Evolutionary conservation across 2,329 filamentous ascomycete species (phyloP), one percentile per base, ranked within the genome.

Genomic region (Juglanconis sp.): DNA sequence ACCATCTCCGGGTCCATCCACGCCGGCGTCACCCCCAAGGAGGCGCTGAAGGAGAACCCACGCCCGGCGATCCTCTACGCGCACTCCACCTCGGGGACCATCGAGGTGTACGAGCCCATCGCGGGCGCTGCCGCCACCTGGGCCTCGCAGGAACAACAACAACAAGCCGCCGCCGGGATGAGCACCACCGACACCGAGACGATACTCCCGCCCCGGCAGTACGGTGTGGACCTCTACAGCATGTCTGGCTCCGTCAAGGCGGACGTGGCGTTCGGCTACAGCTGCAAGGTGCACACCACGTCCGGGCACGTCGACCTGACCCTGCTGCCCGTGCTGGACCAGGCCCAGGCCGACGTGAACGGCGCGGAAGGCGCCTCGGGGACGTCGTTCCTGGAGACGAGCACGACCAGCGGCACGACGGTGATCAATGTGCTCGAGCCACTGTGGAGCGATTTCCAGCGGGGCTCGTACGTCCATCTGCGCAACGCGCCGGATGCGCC

Each of bases 151-250:
- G 24, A 24, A 24, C 24, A 24, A 24, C 24, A 24, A 24, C 24
- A 24, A 24, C 40, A 60, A 30, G 11, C 57, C n/a, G 30, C 48
- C 35, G 48, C 47, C n/a, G 48, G 47, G 2, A 48, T 34, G 10
- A 44, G 11, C 34, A 52, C 32, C 13, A 51, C 11, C 46, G 47
- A 9, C 17, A 57, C 64, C 3, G 62, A 57, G 11, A 59, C 55
- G 2, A 51, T 63, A 11, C 66, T 83, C 7, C 80, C 81, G 2
- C 68, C 71, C 1, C 75, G 81, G 6, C 77, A 84, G 62, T 83
- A 82, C 66, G 65, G 73, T 3, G 74, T 81, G 15, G 70, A 75
- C 35, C 62, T 82, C 10, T 65, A 71, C n/a, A 78, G 78, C 3
- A 73, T 70, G 0, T 81, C 80, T 0, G 81, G 82, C 7, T 62